Evolutionary conservation across 768 basidiomycete genomes (phyloP).

Genomic region (Mycena olivaceomarginata): DNA sequence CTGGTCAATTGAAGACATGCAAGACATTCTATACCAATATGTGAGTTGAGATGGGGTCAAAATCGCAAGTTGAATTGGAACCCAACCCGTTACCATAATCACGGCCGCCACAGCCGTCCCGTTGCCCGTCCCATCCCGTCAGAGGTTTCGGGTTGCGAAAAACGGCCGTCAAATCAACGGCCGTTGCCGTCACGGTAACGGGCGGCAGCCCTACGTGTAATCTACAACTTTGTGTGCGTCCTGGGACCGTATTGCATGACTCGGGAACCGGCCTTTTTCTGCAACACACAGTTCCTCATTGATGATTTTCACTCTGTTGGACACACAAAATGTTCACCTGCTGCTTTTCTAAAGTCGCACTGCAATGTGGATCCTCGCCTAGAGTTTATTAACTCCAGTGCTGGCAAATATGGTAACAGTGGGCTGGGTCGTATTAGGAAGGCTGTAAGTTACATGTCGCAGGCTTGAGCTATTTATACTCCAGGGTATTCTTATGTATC

Average conservation of each 20-base stretch:
- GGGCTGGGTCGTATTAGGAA: constrained; percentile 12
- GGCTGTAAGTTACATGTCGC: constrained; percentile 25
- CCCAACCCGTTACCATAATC: no score
- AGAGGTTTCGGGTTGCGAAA: no score
- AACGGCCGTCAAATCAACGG: no score
- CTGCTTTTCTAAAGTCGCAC: constrained; percentile 54
- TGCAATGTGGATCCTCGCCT: constrained; percentile 51
- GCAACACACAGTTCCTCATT: constrained; percentile 56
- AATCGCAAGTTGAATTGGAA: no score
- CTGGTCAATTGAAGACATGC: no score
- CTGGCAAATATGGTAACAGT: constrained; percentile 58
- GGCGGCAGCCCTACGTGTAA: no score
- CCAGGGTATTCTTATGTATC: constrained; percentile 45
- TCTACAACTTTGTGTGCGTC: constrained; percentile 31
- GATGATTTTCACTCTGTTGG: constrained; percentile 58
- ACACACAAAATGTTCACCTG: constrained; percentile 56
- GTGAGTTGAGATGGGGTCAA: no score
- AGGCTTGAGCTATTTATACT: constrained; percentile 45
- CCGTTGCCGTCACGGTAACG: no score
- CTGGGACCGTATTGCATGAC: constrained; percentile 52
- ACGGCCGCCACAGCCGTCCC: no score
- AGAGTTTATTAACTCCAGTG: constrained; percentile 54
- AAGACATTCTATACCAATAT: no score
- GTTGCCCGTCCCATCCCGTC: no score
- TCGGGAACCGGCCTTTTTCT: constrained; percentile 54